Base-by-base conservation (phyloP, 306 rosid species). In the Cercis canadensis region DNA sequence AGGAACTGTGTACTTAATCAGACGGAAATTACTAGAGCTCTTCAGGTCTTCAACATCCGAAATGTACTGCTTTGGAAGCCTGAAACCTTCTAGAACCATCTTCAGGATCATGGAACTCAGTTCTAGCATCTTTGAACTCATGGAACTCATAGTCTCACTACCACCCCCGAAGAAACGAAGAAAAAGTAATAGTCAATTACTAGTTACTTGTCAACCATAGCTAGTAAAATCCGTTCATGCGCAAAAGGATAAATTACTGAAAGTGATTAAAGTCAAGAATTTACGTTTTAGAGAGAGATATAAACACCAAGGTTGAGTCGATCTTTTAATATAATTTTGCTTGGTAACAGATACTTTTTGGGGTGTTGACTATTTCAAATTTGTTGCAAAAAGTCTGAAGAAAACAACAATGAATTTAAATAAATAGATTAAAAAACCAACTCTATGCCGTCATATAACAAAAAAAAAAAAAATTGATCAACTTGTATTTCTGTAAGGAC, bases 1-100 rank as follows among this genome's bases (percentile, higher is more conserved):
- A 55, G 90, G 82, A 55, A 63, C 33, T 5, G 36, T 34, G 78
- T 88, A 88, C 73, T 73, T 82, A 44, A 83, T 75, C 59, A 86
- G 39, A 3, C 87, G 66, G 11, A 72, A 19, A 12, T 9, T 36
- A 2, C 65, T 47, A 33, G 64, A 57, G 80, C 63, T 10, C 7
- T 18, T 56, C 70, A 82, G 46, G 11, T 47, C 60, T 15, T 78
- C 87, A 14, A 47, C 39, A 6, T 72, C 80, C 1, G 69, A 40
- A 11, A 37, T 63, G 45, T 75, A 82, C 36, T 80, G 71, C 18
- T 73, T 36, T 0, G 67, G 86, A 58, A 86, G 66, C 0, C 57
- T 85, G 12, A 75, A 80, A 53, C 82, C 76, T 31, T 82, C 82
- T 31, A 78, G 0, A 13, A 86, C 39, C 89, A 86, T 80, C 65